A percentile compares a stretch with the other conserved stretches of the same genome.
Conservation (phyloP, 2,329 filamentous ascomycete species). For the Fusarium sp. region DNA sequence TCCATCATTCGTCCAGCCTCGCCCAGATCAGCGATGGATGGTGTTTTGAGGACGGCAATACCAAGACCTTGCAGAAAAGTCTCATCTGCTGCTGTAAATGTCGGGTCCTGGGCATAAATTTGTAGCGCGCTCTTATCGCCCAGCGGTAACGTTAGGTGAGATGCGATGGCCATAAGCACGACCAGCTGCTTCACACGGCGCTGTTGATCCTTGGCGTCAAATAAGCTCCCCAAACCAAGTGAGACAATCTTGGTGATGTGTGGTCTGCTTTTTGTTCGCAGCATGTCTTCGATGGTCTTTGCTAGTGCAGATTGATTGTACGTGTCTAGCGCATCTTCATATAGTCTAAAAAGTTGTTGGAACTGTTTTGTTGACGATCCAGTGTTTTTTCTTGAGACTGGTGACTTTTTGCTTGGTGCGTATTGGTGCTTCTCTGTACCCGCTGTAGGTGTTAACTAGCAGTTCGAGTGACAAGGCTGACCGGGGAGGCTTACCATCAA, state of each 20-base stretch:
- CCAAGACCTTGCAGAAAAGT: conserved; percentile 35
- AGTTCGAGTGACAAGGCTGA: background rate
- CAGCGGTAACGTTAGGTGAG: conserved; percentile 16
- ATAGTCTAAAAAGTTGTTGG: conserved; percentile 30
- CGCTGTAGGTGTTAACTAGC: conserved; percentile 1
- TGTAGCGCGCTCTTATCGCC: background rate
- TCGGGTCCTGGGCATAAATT: conserved; percentile 44
- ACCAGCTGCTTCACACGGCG: conserved; percentile 45
- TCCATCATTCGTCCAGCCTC: conserved; percentile 42
- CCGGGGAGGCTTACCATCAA: conserved; percentile 11
- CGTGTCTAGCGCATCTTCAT: conserved; percentile 27
- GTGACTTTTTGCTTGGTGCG: conserved; percentile 14
- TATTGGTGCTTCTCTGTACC: background rate
- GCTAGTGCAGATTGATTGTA: conserved; percentile 34
- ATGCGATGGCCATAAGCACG: conserved; percentile 38
- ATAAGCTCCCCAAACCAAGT: conserved; percentile 39
- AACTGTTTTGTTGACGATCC: conserved; percentile 32
- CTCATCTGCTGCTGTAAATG: conserved; percentile 41
- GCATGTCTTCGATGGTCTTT: conserved; percentile 35
- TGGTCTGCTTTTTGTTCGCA: conserved; percentile 34
- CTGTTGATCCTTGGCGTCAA: conserved; percentile 40
- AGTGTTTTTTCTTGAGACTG: conserved; percentile 9
- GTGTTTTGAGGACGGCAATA: conserved; percentile 35
- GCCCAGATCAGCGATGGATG: conserved; percentile 32
- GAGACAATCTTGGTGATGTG: conserved; percentile 38